A percentile compares a stretch with the other conserved stretches of the same genome.
These are phyloP conservation scores for Aspergillus thermomutatus DNA, from an alignment of 2,329 filamentous ascomycete genomes.

Conservation along the genomic window DNA sequence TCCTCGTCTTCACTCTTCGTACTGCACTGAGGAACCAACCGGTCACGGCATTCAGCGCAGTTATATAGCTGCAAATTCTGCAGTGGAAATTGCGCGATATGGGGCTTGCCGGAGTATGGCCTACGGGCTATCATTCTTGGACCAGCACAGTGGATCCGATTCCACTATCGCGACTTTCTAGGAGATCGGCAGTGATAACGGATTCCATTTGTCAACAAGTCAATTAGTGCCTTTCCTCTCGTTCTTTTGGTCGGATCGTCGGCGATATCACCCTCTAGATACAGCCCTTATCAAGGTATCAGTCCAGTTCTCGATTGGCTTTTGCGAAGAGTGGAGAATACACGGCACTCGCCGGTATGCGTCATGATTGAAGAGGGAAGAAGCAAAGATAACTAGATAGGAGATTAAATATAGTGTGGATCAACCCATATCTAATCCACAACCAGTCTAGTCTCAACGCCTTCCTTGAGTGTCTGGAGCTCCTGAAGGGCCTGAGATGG, in stretches of 20 bases:
- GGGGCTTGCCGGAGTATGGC: too few species aligned
- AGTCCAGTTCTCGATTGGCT: neutral
- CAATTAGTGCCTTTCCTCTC: neutral
- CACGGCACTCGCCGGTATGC: neutral
- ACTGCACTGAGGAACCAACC: neutral
- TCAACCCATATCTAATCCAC: too few species aligned
- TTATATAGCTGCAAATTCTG: neutral
- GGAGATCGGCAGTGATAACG: constrained; percentile 1
- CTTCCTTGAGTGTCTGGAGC: too few species aligned
- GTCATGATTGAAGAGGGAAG: neutral
- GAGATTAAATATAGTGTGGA: too few species aligned
- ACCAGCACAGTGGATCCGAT: neutral
- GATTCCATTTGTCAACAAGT: neutral
- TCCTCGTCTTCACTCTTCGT: too few species aligned
- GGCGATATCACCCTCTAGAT: neutral
- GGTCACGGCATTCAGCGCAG: neutral
- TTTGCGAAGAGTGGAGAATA: neutral
- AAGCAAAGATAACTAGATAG: too few species aligned
- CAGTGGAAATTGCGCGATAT: neutral
- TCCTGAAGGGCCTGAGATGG: too few species aligned
- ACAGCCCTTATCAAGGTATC: neutral
- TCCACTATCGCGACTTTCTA: neutral
- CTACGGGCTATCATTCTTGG: too few species aligned
- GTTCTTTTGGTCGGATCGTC: neutral
- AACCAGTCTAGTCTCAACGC: too few species aligned